phyloP scores from a whole-genome alignment of 2,329 filamentous ascomycete genomes.

The Emydomyces testavorans region DNA sequence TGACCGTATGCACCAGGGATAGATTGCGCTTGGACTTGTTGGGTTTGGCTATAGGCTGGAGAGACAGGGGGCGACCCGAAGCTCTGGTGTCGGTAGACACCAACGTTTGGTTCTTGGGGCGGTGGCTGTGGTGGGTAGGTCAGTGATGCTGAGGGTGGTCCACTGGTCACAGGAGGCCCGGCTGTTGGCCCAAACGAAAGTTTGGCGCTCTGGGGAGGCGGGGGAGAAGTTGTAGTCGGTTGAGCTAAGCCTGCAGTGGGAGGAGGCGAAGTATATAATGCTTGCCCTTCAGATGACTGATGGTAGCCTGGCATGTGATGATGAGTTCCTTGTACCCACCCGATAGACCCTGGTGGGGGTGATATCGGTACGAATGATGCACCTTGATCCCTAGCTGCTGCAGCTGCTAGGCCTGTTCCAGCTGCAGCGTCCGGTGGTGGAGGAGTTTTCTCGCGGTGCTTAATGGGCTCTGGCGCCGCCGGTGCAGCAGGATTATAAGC shows the following conservation, averaged over 20 bases:
- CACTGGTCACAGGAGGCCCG: conserved; percentile 13
- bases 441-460: conserved; percentile 55
- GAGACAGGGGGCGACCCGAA: conserved; percentile 17
- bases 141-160: conserved; percentile 21
- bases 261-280: conserved; percentile 27
- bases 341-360: conserved; percentile 18
- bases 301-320: conserved; percentile 6
- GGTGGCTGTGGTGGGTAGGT: conserved; percentile 23
- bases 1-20: conserved; percentile 33
- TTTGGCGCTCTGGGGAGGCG: conserved; percentile 15
- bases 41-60: conserved; percentile 7
- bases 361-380: conserved; percentile 24
- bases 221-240: conserved; percentile 15
- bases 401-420: conserved; percentile 37
- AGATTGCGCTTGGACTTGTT: conserved; percentile 15
- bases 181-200: conserved; percentile 23
- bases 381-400: conserved; percentile 30
- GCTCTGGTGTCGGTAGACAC: conserved; percentile 25
- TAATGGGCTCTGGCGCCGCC: conserved; percentile 53
- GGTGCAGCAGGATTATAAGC: conserved; percentile 58
- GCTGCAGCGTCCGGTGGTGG: conserved; percentile 46
- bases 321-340: conserved; percentile 17
- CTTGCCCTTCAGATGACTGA: not conserved
- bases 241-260: conserved; percentile 27
- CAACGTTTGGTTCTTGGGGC: conserved; percentile 27